phyloP scores from a whole-genome alignment of 495 filamentous ascomycete genomes.

The Lepraria neglecta region DNA sequence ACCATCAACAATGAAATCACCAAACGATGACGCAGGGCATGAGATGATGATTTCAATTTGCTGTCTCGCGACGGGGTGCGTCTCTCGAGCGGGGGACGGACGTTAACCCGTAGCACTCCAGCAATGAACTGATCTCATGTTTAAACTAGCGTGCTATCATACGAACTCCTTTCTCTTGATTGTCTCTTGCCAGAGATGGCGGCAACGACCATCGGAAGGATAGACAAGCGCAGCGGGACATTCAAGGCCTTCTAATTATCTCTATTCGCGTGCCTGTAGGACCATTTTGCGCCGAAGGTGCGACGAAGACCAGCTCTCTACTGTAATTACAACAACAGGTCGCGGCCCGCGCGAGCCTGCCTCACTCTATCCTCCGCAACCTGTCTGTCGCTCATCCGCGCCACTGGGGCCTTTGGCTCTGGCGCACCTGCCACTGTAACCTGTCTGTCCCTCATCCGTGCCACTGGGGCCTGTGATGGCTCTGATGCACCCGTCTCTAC shows the following conservation, averaged over 20 bases:
- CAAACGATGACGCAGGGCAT: too few species aligned
- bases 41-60: too few species aligned
- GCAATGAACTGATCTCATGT: too few species aligned
- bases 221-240: slow-evolving; percentile 23
- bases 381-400: not conserved
- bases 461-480: slow-evolving; percentile 21
- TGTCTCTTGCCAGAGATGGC: too few species aligned
- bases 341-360: slow-evolving; percentile 22
- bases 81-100: too few species aligned
- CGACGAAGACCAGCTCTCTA: slow-evolving; percentile 21
- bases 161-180: too few species aligned
- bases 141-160: too few species aligned
- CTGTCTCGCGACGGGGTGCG: too few species aligned
- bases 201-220: too few species aligned
- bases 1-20: too few species aligned
- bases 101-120: too few species aligned
- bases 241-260: slow-evolving; percentile 22
- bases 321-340: slow-evolving; percentile 26
- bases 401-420: not conserved
- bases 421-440: slow-evolving; percentile 6
- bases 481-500: slow-evolving; percentile 6
- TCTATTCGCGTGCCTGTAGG: slow-evolving; percentile 24
- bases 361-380: slow-evolving; percentile 6
- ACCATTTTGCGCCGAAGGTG: slow-evolving; percentile 18
- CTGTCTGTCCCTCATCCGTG: slow-evolving; percentile 18